phyloP scores from a whole-genome alignment of 805 yeast genomes.

The Suhomyces prunicola region DNA sequence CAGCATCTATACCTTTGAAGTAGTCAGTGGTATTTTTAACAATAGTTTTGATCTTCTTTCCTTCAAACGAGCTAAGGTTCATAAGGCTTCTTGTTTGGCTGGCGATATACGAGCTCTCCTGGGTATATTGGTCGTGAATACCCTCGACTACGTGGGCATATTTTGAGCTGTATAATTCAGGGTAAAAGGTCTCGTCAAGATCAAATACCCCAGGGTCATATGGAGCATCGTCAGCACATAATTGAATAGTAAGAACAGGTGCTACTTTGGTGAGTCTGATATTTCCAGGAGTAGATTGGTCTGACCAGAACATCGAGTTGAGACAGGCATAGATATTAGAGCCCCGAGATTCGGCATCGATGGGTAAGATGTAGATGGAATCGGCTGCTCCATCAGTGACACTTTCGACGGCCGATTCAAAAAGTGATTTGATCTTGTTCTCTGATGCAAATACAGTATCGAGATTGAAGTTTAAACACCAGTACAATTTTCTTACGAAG shows the following conservation, averaged over 20 bases:
- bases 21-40: slow-evolving; percentile 20
- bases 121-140: slow-evolving; percentile 12
- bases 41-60: slow-evolving; percentile 31
- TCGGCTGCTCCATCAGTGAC: slow-evolving; percentile 21
- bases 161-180: slow-evolving; percentile 30
- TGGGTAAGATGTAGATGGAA: slow-evolving; percentile 27
- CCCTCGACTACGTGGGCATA: slow-evolving; percentile 18
- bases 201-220: slow-evolving; percentile 13
- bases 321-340: slow-evolving; percentile 29
- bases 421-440: slow-evolving; percentile 11
- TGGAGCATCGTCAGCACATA: slow-evolving; percentile 25
- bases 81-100: slow-evolving; percentile 22
- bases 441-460: not conserved
- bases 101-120: not conserved
- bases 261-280: slow-evolving; percentile 27
- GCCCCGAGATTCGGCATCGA: slow-evolving; percentile 29
- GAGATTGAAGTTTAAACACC: slow-evolving; percentile 3
- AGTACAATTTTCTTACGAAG: slow-evolving; percentile 12
- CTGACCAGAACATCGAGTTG: slow-evolving; percentile 37
- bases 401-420: slow-evolving; percentile 29
- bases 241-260: slow-evolving; percentile 29
- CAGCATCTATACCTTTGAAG: slow-evolving; percentile 12
- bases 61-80: slow-evolving; percentile 37
- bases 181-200: slow-evolving; percentile 32
- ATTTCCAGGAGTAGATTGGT: slow-evolving; percentile 25